phyloP scores from a whole-genome alignment of 805 yeast genomes.

The Lipomyces starkeyi region DNA sequence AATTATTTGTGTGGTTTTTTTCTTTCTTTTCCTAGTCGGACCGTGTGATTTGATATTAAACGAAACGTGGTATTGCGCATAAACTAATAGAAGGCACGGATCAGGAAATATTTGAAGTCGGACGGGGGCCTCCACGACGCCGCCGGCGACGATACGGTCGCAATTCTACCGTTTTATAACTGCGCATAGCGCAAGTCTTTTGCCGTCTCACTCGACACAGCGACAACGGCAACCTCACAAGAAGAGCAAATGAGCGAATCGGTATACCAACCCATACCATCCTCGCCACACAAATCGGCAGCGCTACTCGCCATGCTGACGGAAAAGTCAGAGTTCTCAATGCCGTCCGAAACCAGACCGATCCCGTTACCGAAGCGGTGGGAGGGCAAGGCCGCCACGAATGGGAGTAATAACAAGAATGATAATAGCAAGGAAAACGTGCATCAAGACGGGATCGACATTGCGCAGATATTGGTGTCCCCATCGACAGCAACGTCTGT shows the following conservation, averaged over 20 bases:
- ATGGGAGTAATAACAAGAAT: neutral
- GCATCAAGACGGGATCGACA: neutral
- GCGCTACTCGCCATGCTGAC: constrained; percentile 2
- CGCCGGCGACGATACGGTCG: neutral
- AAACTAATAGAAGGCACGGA: no score
- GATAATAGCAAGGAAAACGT: neutral
- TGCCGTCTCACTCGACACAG: neutral
- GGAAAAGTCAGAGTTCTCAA: neutral
- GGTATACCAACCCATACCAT: neutral
- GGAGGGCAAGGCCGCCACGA: neutral
- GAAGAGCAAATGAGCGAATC: neutral
- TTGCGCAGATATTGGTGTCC: neutral
- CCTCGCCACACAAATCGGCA: constrained; percentile 3
- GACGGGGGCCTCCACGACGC: no score
- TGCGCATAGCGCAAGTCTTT: neutral
- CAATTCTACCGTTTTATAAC: no score
- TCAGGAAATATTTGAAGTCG: no score
- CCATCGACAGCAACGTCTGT: no score
- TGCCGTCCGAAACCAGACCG: neutral
- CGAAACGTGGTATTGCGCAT: neutral
- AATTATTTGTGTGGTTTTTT: no score
- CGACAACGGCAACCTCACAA: no score
- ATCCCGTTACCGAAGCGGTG: neutral
- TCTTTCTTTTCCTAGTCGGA: neutral
- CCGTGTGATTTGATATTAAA: neutral